Evolutionary conservation across 208 protist species (phyloP).

Genomic region (Trypanosoma conorhini): DNA sequence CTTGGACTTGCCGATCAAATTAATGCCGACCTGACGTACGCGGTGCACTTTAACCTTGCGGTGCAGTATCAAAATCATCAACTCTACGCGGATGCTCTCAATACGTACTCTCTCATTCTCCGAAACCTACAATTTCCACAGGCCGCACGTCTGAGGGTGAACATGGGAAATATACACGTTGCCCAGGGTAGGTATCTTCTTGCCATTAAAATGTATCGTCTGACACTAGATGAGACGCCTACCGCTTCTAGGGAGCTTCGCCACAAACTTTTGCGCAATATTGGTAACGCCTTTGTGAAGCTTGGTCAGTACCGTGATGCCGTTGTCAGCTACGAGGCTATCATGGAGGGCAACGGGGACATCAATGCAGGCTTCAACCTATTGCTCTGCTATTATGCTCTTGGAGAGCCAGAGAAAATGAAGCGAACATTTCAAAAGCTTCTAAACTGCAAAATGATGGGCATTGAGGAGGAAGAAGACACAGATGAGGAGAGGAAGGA

Average conservation of each 20-base stretch:
- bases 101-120: slow-evolving; percentile 96
- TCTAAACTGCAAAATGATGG: slow-evolving; percentile 71
- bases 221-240: slow-evolving; percentile 95
- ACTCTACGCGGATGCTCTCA: slow-evolving; percentile 95
- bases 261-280: slow-evolving; percentile 96
- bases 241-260: slow-evolving; percentile 88
- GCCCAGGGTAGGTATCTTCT: slow-evolving; percentile 95
- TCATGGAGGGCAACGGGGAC: slow-evolving; percentile 93
- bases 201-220: slow-evolving; percentile 98
- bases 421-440: slow-evolving; percentile 92
- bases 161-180: slow-evolving; percentile 99
- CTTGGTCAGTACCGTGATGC: slow-evolving; percentile 97
- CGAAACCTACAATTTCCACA: slow-evolving; percentile 95
- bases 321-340: slow-evolving; percentile 92
- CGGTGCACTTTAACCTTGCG: slow-evolving; percentile 96
- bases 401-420: slow-evolving; percentile 95
- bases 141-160: slow-evolving; percentile 93
- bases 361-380: slow-evolving; percentile 95
- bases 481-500: slow-evolving; percentile 90
- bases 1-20: slow-evolving; percentile 88
- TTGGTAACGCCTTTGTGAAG: slow-evolving; percentile 96
- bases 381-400: slow-evolving; percentile 97
- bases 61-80: slow-evolving; percentile 95
- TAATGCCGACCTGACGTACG: slow-evolving; percentile 97
- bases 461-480: slow-evolving; percentile 72